A percentile compares a stretch with the other conserved stretches of the same genome.
phyloP scores from a whole-genome alignment of 148 eudicot species.

The Rhododendron molle region DNA sequence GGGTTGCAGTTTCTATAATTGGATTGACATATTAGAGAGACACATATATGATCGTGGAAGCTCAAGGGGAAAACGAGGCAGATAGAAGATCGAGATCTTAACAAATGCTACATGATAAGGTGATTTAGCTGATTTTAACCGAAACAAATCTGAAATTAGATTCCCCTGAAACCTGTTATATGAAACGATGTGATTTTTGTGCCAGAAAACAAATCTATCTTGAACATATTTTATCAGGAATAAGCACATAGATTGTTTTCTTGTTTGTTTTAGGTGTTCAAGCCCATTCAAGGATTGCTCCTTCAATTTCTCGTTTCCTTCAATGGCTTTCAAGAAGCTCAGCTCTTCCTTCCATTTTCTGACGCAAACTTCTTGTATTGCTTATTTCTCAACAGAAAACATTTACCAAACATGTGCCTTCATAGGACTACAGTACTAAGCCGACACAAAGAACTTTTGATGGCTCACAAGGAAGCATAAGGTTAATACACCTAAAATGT shows the following conservation, averaged over 20 bases:
- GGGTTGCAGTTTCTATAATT: not conserved
- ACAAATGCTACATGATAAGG: not conserved
- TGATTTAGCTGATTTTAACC: not conserved
- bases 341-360: not conserved
- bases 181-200: not conserved
- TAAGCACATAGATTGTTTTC: not conserved
- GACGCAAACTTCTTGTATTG: not conserved
- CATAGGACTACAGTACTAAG: not conserved
- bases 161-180: not conserved
- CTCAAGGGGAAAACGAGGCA: not conserved
- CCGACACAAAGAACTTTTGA: not conserved
- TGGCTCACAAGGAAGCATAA: not conserved
- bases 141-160: not conserved
- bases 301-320: not conserved
- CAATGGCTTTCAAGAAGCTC: not conserved
- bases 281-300: not conserved
- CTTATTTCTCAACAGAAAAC: not conserved
- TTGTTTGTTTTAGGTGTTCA: not conserved
- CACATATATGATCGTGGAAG: not conserved
- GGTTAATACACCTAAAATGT: not conserved
- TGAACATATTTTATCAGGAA: not conserved
- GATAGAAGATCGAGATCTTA: not conserved
- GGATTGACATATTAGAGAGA: not conserved
- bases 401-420: not conserved
- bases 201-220: not conserved